phyloP scores from a whole-genome alignment of 306 rosid species.

The cucumber (Cucumis sativus) region Cucumber_9930_V3 NC_026655.2:19068001-19068500 shows the following conservation, averaged over 20 bases:
- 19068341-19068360: slow-evolving; percentile 18
- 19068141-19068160: neutral
- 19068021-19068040: neutral
- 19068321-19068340: slow-evolving; percentile 54
- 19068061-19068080: neutral
- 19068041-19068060: neutral
- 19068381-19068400: slow-evolving; percentile 9
- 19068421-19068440: slow-evolving; percentile 37
- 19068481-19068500: slow-evolving; percentile 43
- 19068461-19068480: slow-evolving; percentile 38
- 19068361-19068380: slow-evolving; percentile 35
- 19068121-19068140: neutral
- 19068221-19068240: neutral
- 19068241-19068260: neutral
- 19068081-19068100: neutral
- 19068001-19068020: neutral
- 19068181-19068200: neutral
- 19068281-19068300: neutral
- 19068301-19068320: slow-evolving; percentile 36
- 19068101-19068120: neutral
- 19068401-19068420: slow-evolving; percentile 35
- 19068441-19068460: slow-evolving; percentile 37
- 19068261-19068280: neutral
- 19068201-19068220: neutral
- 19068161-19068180: neutral